Conservation (phyloP, 441 rosid genomes). For the California macrophylla region DNA sequence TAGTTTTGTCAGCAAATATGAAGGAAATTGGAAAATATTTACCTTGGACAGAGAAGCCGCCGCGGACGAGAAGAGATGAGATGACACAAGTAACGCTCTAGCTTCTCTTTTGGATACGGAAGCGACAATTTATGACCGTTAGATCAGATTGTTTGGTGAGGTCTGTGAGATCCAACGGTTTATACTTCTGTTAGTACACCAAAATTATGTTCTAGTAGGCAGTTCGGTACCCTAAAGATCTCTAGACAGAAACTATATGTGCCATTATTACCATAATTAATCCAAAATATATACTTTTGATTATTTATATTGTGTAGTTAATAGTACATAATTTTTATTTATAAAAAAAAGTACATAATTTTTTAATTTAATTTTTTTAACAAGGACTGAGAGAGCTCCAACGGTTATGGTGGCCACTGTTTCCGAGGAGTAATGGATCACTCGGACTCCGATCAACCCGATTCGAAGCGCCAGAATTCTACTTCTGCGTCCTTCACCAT, state of each 20-base stretch:
- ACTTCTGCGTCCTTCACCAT: conserved; percentile 38
- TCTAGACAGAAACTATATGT: no score
- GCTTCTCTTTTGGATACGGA: conserved; percentile 4
- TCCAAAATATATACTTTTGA: no score
- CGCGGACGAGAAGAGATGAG: conserved; percentile 14
- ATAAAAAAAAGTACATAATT: no score
- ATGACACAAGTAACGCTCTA: conserved; percentile 14
- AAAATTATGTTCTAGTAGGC: not conserved
- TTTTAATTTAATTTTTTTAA: no score
- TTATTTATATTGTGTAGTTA: no score
- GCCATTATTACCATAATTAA: no score
- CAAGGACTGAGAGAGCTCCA: not conserved
- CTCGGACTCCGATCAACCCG: conserved; percentile 54
- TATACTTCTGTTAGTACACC: not conserved
- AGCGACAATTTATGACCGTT: not conserved
- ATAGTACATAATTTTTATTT: no score
- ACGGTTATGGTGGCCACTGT: conserved; percentile 1
- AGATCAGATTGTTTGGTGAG: not conserved
- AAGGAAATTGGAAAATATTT: not conserved
- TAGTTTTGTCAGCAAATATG: not conserved
- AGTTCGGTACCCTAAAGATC: not conserved
- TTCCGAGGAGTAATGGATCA: conserved; percentile 40
- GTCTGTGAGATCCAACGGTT: conserved; percentile 3
- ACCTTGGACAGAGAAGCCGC: conserved; percentile 19
- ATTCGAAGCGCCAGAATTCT: conserved; percentile 61